Evolutionary conservation across 257 asterid genomes (phyloP).

Genomic region (Verbena officinalis): DNA sequence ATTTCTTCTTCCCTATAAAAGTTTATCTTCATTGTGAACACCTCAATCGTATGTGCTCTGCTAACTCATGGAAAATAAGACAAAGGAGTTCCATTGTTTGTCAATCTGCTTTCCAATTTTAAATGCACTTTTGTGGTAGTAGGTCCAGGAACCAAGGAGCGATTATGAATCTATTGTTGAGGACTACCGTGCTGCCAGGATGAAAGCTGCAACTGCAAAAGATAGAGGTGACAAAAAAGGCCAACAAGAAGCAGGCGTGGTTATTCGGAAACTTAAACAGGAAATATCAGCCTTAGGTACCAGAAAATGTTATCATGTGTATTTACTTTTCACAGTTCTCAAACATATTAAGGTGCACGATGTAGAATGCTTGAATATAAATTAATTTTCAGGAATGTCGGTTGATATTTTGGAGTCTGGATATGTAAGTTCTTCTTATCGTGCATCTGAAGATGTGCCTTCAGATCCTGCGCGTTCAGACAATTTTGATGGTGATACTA

Average conservation of each 20-base stretch:
- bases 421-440: conserved; percentile 50
- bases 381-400: conserved; percentile 64
- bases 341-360: conserved; percentile 25
- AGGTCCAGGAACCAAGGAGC: conserved; percentile 66
- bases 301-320: conserved; percentile 31
- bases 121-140: conserved; percentile 31
- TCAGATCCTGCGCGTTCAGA: conserved; percentile 41
- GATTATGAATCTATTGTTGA: conserved; percentile 61
- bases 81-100: conserved; percentile 19
- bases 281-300: conserved; percentile 85
- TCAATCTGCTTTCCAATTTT: conserved; percentile 23
- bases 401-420: conserved; percentile 75
- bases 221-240: conserved; percentile 76
- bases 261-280: conserved; percentile 80
- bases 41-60: background rate
- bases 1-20: conserved; percentile 7
- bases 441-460: conserved; percentile 43
- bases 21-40: background rate
- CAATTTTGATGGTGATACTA: conserved; percentile 38
- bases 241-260: conserved; percentile 76
- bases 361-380: conserved; percentile 24
- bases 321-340: conserved; percentile 29
- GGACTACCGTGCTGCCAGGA: conserved; percentile 84
- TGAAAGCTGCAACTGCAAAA: conserved; percentile 82
- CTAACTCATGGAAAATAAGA: conserved; percentile 9